Evolutionary conservation across 371 early-diverging fungal genomes (phyloP), one percentile per base, ranked within the genome.

Genomic region (Mucor piriformis): DNA sequence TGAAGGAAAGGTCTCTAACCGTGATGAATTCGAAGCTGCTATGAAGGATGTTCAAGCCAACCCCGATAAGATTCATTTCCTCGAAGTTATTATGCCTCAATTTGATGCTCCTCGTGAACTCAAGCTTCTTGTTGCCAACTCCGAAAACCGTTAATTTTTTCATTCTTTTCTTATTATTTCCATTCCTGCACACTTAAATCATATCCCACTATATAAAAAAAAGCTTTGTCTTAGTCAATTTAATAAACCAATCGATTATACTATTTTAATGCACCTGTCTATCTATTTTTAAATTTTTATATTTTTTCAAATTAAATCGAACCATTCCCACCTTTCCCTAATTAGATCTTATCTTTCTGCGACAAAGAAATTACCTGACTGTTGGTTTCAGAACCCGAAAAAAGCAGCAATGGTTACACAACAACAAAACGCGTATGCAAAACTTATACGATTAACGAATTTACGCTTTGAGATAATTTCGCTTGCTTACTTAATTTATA

Each of bases 61-160:
- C 54, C 47, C 52, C 4, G 47, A 72, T 50, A 63, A 63, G 43
- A 76, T 76, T 23, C 73, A 72, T 49, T 69, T 76, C 35, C 16
- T 76, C 11, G 76, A 76, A 67, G 61, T 76, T 11, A 53, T 72
- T 27, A 70, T 76, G 70, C 70, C 72, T 53, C 61, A 56, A 40
- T 64, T 70, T 33, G 76, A 76, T 59, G 76, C 73, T 44, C 76
- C 76, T 46, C 59, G 67, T 49, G 76, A 76, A 62, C 49, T 76
- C 29, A 40, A 68, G 32, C 46, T 65, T 46, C 68, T 67, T 43
- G 66, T 66, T n/a, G 64, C 63, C 33, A 57, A 66, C 2, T 68
- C 69, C 18, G 72, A 63, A 37, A 63, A 63, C 47, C 63, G 63
- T 44, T 63, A 63, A 63, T 57, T 51, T 24, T 44, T 44, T 24